phyloP scores from a whole-genome alignment of 1,139 yeast genomes.

The Magnusiomyces magnusii region DNA sequence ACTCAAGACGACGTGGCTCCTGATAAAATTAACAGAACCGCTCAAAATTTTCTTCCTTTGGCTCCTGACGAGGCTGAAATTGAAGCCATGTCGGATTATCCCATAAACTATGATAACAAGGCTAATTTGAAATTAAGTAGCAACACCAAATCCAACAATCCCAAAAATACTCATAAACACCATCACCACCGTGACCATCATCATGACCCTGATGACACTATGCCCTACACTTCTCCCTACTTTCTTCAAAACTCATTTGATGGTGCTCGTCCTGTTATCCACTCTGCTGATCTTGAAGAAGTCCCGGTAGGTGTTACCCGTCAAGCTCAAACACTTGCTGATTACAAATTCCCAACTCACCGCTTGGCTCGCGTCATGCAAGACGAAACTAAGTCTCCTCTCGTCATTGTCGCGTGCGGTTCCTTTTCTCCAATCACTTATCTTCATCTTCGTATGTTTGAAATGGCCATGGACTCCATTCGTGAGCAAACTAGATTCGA shows the following conservation, averaged over 20 bases:
- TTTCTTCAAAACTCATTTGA: slow-evolving; percentile 7
- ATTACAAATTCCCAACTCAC: slow-evolving; percentile 80
- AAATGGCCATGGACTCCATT: slow-evolving; percentile 96
- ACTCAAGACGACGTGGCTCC: slow-evolving; percentile 15
- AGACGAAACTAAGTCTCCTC: slow-evolving; percentile 75
- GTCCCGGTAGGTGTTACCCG: slow-evolving; percentile 90
- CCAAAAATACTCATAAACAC: not conserved
- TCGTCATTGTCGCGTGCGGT: slow-evolving; percentile 96
- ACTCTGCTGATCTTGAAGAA: slow-evolving; percentile 91
- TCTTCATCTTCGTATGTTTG: slow-evolving; percentile 92
- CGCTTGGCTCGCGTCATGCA: slow-evolving; percentile 63
- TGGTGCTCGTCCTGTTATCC: slow-evolving; percentile 32
- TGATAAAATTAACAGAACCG: slow-evolving; percentile 13
- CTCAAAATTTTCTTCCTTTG: slow-evolving; percentile 15
- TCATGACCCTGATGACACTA: not conserved
- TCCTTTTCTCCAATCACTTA: slow-evolving; percentile 95
- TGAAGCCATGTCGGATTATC: not conserved
- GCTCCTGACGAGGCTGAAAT: slow-evolving; percentile 2
- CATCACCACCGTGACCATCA: not conserved
- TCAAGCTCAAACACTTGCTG: slow-evolving; percentile 63
- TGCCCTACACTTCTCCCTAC: slow-evolving; percentile 5
- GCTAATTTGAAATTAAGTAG: not conserved
- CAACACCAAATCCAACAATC: not conserved
- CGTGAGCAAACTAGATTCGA: slow-evolving; percentile 89
- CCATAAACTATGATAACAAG: not conserved